Percentiles rank a stretch among this genome's conserved stretches.
These are phyloP conservation scores for Piromyces finnis DNA, from an alignment of 192 early-diverging fungal genomes.

Conservation along the genomic window DNA sequence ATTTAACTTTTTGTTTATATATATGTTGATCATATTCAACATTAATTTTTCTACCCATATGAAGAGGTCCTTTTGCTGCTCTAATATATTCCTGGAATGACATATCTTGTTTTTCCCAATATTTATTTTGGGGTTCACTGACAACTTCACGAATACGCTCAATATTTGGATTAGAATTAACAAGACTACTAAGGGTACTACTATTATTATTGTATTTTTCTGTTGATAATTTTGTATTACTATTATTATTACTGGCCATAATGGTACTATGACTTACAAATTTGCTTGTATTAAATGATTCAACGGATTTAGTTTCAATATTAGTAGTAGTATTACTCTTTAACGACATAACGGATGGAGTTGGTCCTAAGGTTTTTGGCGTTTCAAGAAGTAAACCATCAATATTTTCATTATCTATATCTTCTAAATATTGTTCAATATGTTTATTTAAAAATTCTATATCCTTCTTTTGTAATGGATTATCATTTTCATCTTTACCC, in stretches of 20 bases:
- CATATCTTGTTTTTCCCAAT: neutral
- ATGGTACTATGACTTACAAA: neutral
- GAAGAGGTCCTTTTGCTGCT: neutral
- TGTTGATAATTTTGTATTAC: neutral
- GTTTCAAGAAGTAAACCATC: neutral
- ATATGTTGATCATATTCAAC: neutral
- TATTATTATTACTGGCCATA: neutral
- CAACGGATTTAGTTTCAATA: neutral
- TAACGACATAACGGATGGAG: neutral
- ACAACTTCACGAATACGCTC: neutral
- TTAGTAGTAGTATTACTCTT: neutral
- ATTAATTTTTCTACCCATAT: neutral
- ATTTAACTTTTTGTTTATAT: neutral
- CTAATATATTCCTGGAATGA: neutral
- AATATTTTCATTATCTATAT: neutral
- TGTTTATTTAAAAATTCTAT: too few relatives aligned
- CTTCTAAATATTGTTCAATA: neutral
- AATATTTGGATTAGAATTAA: neutral
- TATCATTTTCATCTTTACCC: too few relatives aligned
- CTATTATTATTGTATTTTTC: neutral
- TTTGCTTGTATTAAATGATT: neutral
- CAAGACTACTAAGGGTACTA: neutral
- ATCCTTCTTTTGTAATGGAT: too few relatives aligned
- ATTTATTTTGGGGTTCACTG: neutral
- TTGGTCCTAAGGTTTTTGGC: neutral